phyloP scores from a whole-genome alignment of 2,329 filamentous ascomycete species.

The Macrophomina tecta region DNA sequence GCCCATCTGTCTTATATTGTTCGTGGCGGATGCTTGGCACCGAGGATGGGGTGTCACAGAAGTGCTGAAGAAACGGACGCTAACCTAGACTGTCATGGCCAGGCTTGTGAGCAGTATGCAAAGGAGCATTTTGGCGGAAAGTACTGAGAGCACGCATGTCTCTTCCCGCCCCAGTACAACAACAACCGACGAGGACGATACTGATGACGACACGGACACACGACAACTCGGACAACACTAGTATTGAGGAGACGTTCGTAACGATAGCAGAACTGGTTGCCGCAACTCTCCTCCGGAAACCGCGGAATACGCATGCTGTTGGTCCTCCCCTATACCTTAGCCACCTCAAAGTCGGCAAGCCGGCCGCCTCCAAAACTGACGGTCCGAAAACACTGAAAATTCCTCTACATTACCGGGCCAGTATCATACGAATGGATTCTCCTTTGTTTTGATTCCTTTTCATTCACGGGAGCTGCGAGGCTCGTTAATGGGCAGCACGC shows the following conservation, averaged over 20 bases:
- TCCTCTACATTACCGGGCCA: not conserved
- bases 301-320: not conserved
- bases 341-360: not conserved
- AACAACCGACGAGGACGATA: not conserved
- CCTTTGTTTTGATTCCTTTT: not conserved
- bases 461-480: not conserved
- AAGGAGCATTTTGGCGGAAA: slow-evolving; percentile 84
- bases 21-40: slow-evolving; percentile 1
- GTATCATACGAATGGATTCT: slow-evolving; percentile 21
- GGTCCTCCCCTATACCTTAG: not conserved
- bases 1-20: slow-evolving; percentile 15
- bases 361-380: not conserved
- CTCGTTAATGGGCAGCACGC: slow-evolving; percentile 5
- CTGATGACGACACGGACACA: not conserved
- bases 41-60: not conserved
- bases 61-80: slow-evolving; percentile 19
- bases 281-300: slow-evolving; percentile 1
- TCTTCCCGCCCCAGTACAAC: not conserved
- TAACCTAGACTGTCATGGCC: slow-evolving; percentile 28
- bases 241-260: not conserved
- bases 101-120: slow-evolving; percentile 91
- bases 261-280: slow-evolving; percentile 9
- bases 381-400: not conserved
- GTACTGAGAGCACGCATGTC: slow-evolving; percentile 7
- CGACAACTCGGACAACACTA: slow-evolving; percentile 7